Evolutionary conservation across 2,329 filamentous ascomycete genomes (phyloP).

Genomic region (Colletotrichum graminicola): DNA sequence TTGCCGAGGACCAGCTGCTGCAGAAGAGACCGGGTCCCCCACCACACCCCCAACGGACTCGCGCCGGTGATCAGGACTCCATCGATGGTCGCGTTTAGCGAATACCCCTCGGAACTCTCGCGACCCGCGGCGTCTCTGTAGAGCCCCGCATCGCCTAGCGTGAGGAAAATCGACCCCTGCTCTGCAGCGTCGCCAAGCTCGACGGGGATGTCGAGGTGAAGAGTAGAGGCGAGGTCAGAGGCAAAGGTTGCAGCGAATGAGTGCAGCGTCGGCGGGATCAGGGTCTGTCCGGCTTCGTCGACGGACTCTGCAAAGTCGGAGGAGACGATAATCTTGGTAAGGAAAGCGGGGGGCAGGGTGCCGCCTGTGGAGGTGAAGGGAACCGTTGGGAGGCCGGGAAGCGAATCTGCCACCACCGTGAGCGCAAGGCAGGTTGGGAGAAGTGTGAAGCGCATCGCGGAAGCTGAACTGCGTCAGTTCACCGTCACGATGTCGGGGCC

Average conservation of each 20-base stretch:
- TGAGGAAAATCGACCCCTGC: slow-evolving; percentile 58
- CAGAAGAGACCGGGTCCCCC: slow-evolving; percentile 67
- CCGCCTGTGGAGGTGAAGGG: slow-evolving; percentile 48
- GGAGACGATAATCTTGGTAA: slow-evolving; percentile 60
- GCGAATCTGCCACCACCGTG: slow-evolving; percentile 5
- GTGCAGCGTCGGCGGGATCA: slow-evolving; percentile 63
- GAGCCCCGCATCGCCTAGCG: slow-evolving; percentile 54
- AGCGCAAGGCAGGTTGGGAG: neutral
- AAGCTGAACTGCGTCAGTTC: neutral
- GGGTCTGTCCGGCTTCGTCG: slow-evolving; percentile 60
- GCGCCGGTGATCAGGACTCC: slow-evolving; percentile 63
- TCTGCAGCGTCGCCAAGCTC: slow-evolving; percentile 45
- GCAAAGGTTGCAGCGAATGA: slow-evolving; percentile 63
- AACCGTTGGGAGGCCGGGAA: slow-evolving; percentile 51
- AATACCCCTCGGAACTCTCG: slow-evolving; percentile 63
- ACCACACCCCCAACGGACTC: slow-evolving; percentile 68
- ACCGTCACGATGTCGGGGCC: neutral
- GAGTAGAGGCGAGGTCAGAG: slow-evolving; percentile 48
- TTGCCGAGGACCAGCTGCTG: slow-evolving; percentile 61
- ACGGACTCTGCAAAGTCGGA: slow-evolving; percentile 53
- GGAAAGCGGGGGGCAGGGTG: slow-evolving; percentile 46
- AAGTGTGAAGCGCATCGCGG: slow-evolving; percentile 15
- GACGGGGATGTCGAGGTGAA: slow-evolving; percentile 50
- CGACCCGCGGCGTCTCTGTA: slow-evolving; percentile 61
- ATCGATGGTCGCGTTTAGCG: slow-evolving; percentile 54